Base-by-base conservation (phyloP, 208 protist genomes). In the Leishmania aethiopica region DNA sequence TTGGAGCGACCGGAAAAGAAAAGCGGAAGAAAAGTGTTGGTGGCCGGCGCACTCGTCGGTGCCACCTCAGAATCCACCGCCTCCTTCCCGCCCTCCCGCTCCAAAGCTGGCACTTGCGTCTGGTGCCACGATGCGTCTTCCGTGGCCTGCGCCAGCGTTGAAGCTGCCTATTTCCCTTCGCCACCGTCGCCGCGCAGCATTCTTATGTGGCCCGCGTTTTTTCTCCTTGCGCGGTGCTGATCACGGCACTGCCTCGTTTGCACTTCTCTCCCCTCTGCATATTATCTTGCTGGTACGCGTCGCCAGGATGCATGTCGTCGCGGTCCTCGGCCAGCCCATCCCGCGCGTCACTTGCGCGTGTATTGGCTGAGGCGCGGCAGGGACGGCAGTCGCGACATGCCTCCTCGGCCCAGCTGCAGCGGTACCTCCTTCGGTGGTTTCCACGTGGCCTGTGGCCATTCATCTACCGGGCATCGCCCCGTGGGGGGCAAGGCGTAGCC, bases 281-380 rank as follows among this genome's bases (percentile, higher is more conserved):
- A 35, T 74, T 32, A n/a, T 74, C 37, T 49, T 51, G 25, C 42
- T 28, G 69, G 40, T 2, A 32, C 69, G 45, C 28, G 7, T 32
- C 22, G 5, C 13, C 72, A 76, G 59, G 64, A 69, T 84, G 77
- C 77, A 84, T 84, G 81, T 40, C 81, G 55, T 35, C 81, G 28
- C 49, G 0, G n/a, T 59, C 80, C 28, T 77, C 67, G 40, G 55
- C 53, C 10, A 75, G 49, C 57, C 81, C 40, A 51, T 80, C 81
- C 42, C 75, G 42, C 10, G 81, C 66, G 67, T 80, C 76, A 28
- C 76, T 84, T 28, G 69, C 75, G 51, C 69, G 69, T 59, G n/a
- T 53, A 62, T 22, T 84, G 75, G 66, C 53, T 51, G 81, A 69
- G 42, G 75, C 70, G 2, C 81, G 71, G 28, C 81, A 35, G 66